Evolutionary conservation across 768 basidiomycete species (phyloP).

Genomic region (Antrodiella citrinella): DNA sequence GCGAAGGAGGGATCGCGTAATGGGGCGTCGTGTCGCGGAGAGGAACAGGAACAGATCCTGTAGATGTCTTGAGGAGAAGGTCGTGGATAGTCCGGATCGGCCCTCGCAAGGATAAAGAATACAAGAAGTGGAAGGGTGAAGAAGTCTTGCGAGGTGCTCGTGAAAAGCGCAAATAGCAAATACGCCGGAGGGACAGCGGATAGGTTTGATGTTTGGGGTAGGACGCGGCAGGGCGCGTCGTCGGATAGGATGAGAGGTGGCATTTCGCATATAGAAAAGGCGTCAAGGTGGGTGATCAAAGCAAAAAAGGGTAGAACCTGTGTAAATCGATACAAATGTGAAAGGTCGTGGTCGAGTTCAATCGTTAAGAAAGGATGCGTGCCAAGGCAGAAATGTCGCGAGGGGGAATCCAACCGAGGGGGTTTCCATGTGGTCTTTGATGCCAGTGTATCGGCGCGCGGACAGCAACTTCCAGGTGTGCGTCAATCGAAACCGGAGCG

Average conservation of each 20-base stretch:
- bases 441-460: constrained; percentile 69
- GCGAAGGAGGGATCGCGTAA: not conserved
- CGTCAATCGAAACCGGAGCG: constrained; percentile 21
- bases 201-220: too few species aligned
- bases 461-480: constrained; percentile 9
- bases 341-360: not conserved
- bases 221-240: not conserved
- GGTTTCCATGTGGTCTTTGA: not conserved
- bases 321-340: not conserved
- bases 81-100: not conserved
- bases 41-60: not conserved
- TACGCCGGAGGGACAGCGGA: not conserved
- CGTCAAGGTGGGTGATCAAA: not conserved
- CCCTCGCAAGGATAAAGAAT: constrained; percentile 1
- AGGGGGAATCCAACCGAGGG: not conserved
- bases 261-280: not conserved
- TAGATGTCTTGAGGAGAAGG: not conserved
- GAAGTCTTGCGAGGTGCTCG: not conserved
- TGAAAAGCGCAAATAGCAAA: not conserved
- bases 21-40: not conserved
- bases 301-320: not conserved
- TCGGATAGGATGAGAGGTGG: not conserved
- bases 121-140: not conserved
- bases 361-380: not conserved
- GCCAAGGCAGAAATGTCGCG: not conserved